phyloP scores from a whole-genome alignment of 768 basidiomycete genomes.

The Gautieria morchelliformis region DNA sequence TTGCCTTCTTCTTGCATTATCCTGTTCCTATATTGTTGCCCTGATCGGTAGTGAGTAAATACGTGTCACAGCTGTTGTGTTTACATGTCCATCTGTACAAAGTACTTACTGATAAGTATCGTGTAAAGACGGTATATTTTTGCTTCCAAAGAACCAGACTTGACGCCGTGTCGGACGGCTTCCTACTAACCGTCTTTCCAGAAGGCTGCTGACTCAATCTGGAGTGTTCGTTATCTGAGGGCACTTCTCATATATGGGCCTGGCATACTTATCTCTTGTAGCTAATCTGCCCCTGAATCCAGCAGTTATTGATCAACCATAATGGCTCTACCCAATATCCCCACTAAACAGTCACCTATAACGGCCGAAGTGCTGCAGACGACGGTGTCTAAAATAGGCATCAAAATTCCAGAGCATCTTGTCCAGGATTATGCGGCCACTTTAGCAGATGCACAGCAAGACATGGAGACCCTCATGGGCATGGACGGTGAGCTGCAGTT shows the following conservation, averaged over 20 bases:
- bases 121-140: too few species aligned
- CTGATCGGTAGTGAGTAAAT: not conserved
- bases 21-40: not conserved
- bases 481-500: slow-evolving; percentile 1
- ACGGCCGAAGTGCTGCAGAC: slow-evolving; percentile 1
- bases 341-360: not conserved
- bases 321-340: not conserved
- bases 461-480: not conserved
- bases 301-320: not conserved
- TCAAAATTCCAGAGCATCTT: slow-evolving; percentile 2
- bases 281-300: too few species aligned
- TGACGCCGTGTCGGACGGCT: too few species aligned
- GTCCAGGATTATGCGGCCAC: slow-evolving; percentile 5
- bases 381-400: slow-evolving; percentile 4
- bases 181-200: too few species aligned
- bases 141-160: too few species aligned
- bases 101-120: too few species aligned
- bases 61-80: not conserved
- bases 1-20: not conserved
- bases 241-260: too few species aligned
- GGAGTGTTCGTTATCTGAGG: too few species aligned
- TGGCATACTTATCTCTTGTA: too few species aligned
- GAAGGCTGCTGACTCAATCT: too few species aligned
- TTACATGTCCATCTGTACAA: not conserved
- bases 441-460: not conserved